Evolutionary conservation across 306 rosid species (phyloP).

Genomic region (Cajanus cajan): DNA sequence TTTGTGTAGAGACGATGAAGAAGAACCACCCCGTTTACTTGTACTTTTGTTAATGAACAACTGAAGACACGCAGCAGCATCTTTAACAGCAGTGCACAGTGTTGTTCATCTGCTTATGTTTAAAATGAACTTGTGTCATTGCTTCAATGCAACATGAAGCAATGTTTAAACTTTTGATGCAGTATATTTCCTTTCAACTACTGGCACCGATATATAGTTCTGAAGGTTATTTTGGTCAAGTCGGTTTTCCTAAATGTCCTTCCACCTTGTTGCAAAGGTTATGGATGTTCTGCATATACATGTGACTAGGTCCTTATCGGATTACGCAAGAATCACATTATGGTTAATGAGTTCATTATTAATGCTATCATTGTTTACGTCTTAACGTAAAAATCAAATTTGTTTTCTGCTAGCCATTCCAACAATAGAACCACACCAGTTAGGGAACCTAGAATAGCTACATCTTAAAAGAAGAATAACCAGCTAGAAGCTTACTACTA

Average conservation of each 20-base stretch:
- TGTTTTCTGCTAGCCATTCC: background rate
- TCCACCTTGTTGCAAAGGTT: too few relatives aligned
- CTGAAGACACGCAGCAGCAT: background rate
- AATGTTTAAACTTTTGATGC: background rate
- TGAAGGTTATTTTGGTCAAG: background rate
- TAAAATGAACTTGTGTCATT: background rate
- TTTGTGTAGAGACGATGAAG: background rate
- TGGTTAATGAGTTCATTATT: background rate
- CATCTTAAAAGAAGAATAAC: background rate
- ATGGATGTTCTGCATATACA: too few relatives aligned
- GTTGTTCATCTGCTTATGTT: background rate
- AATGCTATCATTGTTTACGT: background rate
- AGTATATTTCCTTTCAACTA: background rate
- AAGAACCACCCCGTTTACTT: background rate
- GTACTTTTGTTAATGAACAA: background rate
- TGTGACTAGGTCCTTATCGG: background rate
- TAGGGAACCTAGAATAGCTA: background rate
- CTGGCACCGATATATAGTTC: background rate
- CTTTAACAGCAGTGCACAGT: constrained; percentile 23
- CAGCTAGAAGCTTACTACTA: background rate
- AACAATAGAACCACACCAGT: background rate
- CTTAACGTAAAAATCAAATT: too few relatives aligned
- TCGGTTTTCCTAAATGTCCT: too few relatives aligned
- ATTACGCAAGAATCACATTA: background rate
- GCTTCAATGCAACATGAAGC: background rate